Base-by-base conservation (phyloP, 1,284 basidiomycete genomes). In the Anthracocystis walkeri region DNA sequence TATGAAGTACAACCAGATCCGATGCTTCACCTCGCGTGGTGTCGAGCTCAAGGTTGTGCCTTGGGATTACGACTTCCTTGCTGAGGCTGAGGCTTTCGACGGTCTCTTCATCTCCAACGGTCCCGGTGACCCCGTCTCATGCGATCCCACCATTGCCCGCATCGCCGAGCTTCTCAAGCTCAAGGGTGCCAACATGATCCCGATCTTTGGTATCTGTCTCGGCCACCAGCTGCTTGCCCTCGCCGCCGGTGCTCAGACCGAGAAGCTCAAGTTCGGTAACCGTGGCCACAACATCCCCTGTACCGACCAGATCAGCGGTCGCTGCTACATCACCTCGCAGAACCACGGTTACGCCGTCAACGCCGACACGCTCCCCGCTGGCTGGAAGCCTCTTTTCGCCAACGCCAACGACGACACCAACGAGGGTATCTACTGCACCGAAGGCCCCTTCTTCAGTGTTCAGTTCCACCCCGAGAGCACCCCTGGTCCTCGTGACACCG, bases 181-280 rank as follows among this genome's bases (percentile, higher is more conserved):
- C 51, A 76, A 75, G 60, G 87, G 86, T 90, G 81, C 89, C 88
- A 76, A 88, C 65, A 91, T 92, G 77, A 89, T 89, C 52, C 97
- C 97, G 38, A 93, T 99, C 83, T 99, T 99, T 82, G 97, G 97
- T 87, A 99, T 99, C 85, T 99, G 97, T 88, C 90, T 99, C 44
- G 97, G 97, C 53, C 97, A 99, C 86, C 97, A 99, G 87, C 89
- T 99, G 31, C 90, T 99, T 71, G 94, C 95, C 6, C 90, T 98
- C 62, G 97, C 97, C 44, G 92, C 93, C 5, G 97, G 97, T 51
- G 96, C 95, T 10, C 90, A 89, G 71, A 99, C 97, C 8, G 92
- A 92, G 54, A 99, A 99, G 87, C 97, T 99, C 93, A 98, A 98
- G 88, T 99, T 98, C 86, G 97, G 97, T 62, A 99, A 99, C 86